Conservation (phyloP, 768 basidiomycete species). For the Kwoniella dejecticola region DNA sequence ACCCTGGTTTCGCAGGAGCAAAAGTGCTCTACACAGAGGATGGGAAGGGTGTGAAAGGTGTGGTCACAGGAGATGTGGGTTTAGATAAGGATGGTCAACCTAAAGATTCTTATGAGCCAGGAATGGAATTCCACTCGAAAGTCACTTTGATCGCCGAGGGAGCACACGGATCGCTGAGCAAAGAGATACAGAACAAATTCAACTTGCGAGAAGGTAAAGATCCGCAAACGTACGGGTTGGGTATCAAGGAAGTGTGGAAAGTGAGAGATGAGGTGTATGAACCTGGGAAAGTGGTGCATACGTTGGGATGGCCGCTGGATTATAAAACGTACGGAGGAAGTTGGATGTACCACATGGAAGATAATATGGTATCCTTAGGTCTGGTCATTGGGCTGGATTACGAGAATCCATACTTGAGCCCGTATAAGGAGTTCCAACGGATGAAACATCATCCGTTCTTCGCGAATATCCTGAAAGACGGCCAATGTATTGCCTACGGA, state of each 20-base stretch:
- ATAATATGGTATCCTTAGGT: constrained; percentile 83
- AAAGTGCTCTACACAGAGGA: constrained; percentile 71
- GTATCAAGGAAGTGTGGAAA: constrained; percentile 96
- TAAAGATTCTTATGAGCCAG: constrained; percentile 90
- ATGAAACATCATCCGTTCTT: constrained; percentile 98
- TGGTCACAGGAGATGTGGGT: constrained; percentile 92
- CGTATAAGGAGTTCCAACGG: constrained; percentile 89
- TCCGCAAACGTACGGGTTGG: constrained; percentile 93
- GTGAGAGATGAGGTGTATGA: constrained; percentile 67
- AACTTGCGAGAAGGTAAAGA: constrained; percentile 69
- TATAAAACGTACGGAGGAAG: constrained; percentile 85
- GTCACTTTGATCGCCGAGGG: constrained; percentile 93
- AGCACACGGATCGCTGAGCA: constrained; percentile 86
- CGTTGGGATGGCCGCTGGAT: constrained; percentile 90
- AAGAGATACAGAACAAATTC: constrained; percentile 74
- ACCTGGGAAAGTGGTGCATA: constrained; percentile 86
- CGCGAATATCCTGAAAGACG: constrained; percentile 72
- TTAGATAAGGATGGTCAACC: constrained; percentile 72
- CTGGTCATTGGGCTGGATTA: constrained; percentile 94
- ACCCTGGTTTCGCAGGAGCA: constrained; percentile 95
- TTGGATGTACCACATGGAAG: constrained; percentile 94
- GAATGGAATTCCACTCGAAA: constrained; percentile 92
- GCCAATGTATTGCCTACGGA: constrained; percentile 83
- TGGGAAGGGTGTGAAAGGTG: constrained; percentile 69
- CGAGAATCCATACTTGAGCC: constrained; percentile 85